Evolutionary conservation across 2,329 filamentous ascomycete genomes (phyloP).

Genomic region (Taxawa tesnikishii): DNA sequence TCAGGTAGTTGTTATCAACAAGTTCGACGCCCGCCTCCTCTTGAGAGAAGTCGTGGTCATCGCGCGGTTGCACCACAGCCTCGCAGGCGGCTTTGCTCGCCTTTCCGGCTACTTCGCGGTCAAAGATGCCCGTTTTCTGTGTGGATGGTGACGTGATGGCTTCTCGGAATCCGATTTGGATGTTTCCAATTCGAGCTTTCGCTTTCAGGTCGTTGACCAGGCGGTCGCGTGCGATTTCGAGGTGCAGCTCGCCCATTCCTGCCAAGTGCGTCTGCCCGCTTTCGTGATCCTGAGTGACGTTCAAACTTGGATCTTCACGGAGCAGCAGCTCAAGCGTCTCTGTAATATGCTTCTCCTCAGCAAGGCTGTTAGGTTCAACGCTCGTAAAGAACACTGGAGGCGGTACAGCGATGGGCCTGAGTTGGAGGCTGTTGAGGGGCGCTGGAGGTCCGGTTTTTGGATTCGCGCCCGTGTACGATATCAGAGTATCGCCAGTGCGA

Average conservation of each 20-base stretch:
- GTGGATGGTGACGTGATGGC: conserved; percentile 49
- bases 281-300: conserved; percentile 75
- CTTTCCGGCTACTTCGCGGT: conserved; percentile 70
- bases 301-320: conserved; percentile 83
- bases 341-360: conserved; percentile 69
- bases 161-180: conserved; percentile 94
- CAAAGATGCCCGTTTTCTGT: conserved; percentile 53
- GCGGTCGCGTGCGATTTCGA: conserved; percentile 83
- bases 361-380: conserved; percentile 66
- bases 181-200: conserved; percentile 73
- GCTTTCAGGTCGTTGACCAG: conserved; percentile 81
- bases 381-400: conserved; percentile 96
- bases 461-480: conserved; percentile 55
- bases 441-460: conserved; percentile 52
- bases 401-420: conserved; percentile 78
- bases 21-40: conserved; percentile 24
- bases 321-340: conserved; percentile 66
- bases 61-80: conserved; percentile 49
- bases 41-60: conserved; percentile 14
- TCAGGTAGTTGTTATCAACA: conserved; percentile 59
- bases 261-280: conserved; percentile 87
- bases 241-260: conserved; percentile 91
- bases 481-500: conserved; percentile 85
- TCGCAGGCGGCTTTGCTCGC: conserved; percentile 65
- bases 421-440: conserved; percentile 60